Evolutionary conservation across 1,284 basidiomycete species (phyloP).

Genomic region (Heliocybe sulcata): DNA sequence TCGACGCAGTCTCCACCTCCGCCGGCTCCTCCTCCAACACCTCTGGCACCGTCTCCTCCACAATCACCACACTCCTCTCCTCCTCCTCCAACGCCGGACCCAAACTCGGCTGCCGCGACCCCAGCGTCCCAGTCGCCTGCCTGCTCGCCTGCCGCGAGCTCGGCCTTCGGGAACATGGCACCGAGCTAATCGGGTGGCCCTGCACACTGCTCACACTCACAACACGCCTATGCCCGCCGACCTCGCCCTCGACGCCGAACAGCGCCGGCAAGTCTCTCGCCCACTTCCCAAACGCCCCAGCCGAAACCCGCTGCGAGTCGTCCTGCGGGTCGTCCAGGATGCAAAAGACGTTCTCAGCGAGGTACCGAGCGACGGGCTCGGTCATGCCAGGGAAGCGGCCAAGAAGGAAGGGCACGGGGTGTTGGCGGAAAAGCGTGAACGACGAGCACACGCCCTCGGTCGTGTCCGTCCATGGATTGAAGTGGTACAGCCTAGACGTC

Average conservation of each 20-base stretch:
- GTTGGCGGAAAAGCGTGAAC: conserved; percentile 77
- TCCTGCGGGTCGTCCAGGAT: conserved; percentile 58
- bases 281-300: conserved; percentile 86
- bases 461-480: conserved; percentile 97
- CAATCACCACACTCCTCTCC: conserved; percentile 31
- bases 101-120: neutral
- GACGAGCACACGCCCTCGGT: conserved; percentile 69
- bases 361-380: conserved; percentile 76
- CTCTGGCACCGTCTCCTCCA: conserved; percentile 37
- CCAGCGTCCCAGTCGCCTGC: conserved; percentile 14
- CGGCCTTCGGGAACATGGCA: conserved; percentile 41
- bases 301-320: conserved; percentile 60
- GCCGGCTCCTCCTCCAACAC: conserved; percentile 24
- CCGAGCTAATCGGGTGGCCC: conserved; percentile 54
- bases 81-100: neutral
- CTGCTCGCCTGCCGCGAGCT: neutral
- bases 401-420: conserved; percentile 84
- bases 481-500: conserved; percentile 81
- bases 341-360: conserved; percentile 84
- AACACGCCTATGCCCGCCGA: conserved; percentile 13
- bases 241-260: conserved; percentile 34
- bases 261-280: conserved; percentile 72
- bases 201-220: conserved; percentile 44
- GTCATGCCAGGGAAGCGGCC: conserved; percentile 92
- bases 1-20: conserved; percentile 30